phyloP scores from a whole-genome alignment of 1,284 basidiomycete genomes.

The Papiliotrema fonsecae region DNA sequence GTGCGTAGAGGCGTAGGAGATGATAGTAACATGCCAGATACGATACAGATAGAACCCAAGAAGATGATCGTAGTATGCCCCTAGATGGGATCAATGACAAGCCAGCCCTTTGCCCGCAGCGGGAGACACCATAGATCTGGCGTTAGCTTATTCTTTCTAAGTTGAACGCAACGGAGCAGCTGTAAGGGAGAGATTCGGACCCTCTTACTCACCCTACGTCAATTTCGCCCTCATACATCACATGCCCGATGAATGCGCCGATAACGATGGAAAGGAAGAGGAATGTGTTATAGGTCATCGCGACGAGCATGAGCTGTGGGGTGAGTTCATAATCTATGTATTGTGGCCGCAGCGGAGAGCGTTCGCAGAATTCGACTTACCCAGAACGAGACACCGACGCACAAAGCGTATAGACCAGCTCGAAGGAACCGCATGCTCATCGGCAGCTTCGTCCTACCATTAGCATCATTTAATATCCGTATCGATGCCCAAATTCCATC shows the following conservation, averaged over 20 bases:
- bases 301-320: constrained; percentile 51
- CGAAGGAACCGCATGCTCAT: constrained; percentile 20
- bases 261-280: constrained; percentile 47
- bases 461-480: neutral
- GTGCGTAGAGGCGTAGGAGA: too few relatives aligned
- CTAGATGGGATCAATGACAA: constrained; percentile 26
- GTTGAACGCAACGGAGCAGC: neutral
- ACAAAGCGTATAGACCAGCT: constrained; percentile 37
- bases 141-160: neutral
- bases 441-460: constrained; percentile 21
- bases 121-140: constrained; percentile 6
- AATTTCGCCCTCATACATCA: constrained; percentile 43
- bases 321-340: neutral
- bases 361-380: constrained; percentile 21
- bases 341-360: neutral
- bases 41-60: too few relatives aligned
- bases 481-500: too few relatives aligned
- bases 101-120: constrained; percentile 29
- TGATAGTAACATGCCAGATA: too few relatives aligned
- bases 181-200: neutral
- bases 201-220: constrained; percentile 33
- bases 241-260: constrained; percentile 46
- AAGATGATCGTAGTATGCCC: neutral
- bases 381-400: constrained; percentile 44
- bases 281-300: constrained; percentile 50